Base-by-base conservation (phyloP, 108 stramenopile species). In the Nannochloropsis granulata region DNA sequence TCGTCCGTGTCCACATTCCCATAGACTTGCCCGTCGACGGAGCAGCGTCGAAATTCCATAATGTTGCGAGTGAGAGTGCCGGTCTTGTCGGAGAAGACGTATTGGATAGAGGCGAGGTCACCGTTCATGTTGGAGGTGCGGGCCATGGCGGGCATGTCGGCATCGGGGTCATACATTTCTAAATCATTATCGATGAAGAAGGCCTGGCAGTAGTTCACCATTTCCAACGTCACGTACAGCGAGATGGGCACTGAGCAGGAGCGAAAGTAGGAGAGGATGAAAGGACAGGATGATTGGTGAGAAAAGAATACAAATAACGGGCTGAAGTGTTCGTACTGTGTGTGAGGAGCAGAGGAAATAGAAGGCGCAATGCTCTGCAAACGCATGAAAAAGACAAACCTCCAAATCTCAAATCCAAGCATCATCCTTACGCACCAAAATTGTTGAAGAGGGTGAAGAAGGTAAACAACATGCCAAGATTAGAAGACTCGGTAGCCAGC, bases 131-230 rank as follows among this genome's bases (percentile, higher is more conserved):
- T 91, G 88, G 91, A 91, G 26, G 87, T 88, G 13, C 90, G 90
- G 44, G 87, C 90, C 80, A 34, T 45, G 21, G 89, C 83, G 13
- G 90, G 85, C 25, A 82, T 88, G 21, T 89, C 90, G 12, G 87
- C 78, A 71, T 93, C 93, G 42, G 82, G 79, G 86, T 96, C 92
- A 86, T 98, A 96, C 94, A 98, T 96, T 25, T 95, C 91, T 3
- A 93, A 44, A 83, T 98, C 86, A 86, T 89, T 13, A 44, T 81
- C 81, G 78, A 92, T 93, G 80, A 92, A 90, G 43, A 84, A 89
- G 19, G 89, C 87, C 44, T 90, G 90, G 44, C 91, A 81, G 71
- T 88, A 92, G 23, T 88, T 87, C 43, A 90, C 87, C 21, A 92
- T 86, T 43, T 89, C 78, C 92, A 93, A 90, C 21, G 86, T 86